These are phyloP conservation scores for Cladophialophora bantiana DNA, from an alignment of 2,329 filamentous ascomycete genomes.

Conservation along the genomic window DNA sequence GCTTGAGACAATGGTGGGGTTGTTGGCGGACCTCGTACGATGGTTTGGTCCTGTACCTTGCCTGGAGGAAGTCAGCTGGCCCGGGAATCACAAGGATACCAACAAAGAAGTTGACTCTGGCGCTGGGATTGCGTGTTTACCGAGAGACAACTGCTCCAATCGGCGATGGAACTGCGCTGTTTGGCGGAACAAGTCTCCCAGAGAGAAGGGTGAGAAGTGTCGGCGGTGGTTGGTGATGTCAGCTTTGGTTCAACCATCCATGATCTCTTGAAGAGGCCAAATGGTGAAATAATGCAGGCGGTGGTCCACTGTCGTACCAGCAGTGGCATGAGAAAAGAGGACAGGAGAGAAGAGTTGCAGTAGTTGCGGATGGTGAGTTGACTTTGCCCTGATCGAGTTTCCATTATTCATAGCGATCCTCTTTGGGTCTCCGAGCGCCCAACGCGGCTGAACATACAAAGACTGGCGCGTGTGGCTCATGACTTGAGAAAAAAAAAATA, in stretches of 20 bases:
- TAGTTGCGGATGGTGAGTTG: slow-evolving; percentile 9
- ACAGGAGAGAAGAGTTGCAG: neutral
- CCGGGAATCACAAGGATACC: neutral
- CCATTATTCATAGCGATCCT: slow-evolving; percentile 36
- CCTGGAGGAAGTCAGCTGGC: slow-evolving; percentile 1
- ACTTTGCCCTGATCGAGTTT: slow-evolving; percentile 35
- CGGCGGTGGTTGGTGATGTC: neutral
- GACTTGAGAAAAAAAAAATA: neutral
- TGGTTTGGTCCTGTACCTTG: slow-evolving; percentile 1
- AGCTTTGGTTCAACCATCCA: slow-evolving; percentile 1
- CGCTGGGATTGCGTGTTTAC: neutral
- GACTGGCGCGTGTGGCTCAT: slow-evolving; percentile 12
- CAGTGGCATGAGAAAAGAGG: neutral
- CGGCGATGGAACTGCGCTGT: neutral
- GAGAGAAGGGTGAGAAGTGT: neutral
- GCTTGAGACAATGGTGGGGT: slow-evolving; percentile 6
- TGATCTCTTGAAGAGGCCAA: neutral
- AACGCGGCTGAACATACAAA: slow-evolving; percentile 30
- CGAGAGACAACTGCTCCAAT: neutral
- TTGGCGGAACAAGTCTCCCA: slow-evolving; percentile 1
- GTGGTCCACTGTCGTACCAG: slow-evolving; percentile 10
- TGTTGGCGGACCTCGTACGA: slow-evolving; percentile 13
- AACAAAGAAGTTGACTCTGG: neutral
- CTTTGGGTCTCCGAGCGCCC: slow-evolving; percentile 22
- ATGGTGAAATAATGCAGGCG: neutral